Evolutionary conservation across 495 filamentous ascomycete species (phyloP).

Genomic region (Barbatosphaeria neglecta): DNA sequence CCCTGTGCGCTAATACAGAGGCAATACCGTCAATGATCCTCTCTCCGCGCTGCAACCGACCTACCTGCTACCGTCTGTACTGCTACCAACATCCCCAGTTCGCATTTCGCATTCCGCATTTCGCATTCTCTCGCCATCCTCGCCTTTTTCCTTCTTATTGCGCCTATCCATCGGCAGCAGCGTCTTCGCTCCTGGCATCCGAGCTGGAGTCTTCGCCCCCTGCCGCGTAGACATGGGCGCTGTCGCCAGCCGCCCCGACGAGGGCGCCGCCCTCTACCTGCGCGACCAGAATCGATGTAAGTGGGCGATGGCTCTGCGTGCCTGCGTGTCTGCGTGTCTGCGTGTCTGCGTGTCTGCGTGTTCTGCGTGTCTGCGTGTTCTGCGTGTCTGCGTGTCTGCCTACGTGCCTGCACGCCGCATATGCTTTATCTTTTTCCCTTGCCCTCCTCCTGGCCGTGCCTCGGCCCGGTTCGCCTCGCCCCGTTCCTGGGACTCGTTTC

Average conservation of each 20-base stretch:
- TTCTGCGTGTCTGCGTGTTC: too few species aligned
- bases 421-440: background rate
- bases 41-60: too few species aligned
- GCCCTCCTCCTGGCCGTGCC: background rate
- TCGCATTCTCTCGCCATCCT: background rate
- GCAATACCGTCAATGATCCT: too few species aligned
- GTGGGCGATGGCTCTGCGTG: too few species aligned
- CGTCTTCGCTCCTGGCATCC: background rate
- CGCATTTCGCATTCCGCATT: background rate
- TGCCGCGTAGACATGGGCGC: constrained; percentile 62
- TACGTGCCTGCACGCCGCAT: too few species aligned
- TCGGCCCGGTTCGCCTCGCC: background rate
- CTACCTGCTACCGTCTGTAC: background rate
- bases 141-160: constrained; percentile 11
- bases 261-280: constrained; percentile 70
- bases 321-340: too few species aligned
- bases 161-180: background rate
- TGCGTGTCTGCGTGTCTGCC: too few species aligned
- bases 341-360: too few species aligned
- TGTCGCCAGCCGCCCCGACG: constrained; percentile 82
- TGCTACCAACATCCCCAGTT: background rate
- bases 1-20: too few species aligned
- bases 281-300: constrained; percentile 83
- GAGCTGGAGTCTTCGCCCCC: constrained; percentile 3
- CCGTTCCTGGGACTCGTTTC: too few species aligned